Evolutionary conservation across 345 rosid species (phyloP).

Genomic region (Lepidium didymum): DNA sequence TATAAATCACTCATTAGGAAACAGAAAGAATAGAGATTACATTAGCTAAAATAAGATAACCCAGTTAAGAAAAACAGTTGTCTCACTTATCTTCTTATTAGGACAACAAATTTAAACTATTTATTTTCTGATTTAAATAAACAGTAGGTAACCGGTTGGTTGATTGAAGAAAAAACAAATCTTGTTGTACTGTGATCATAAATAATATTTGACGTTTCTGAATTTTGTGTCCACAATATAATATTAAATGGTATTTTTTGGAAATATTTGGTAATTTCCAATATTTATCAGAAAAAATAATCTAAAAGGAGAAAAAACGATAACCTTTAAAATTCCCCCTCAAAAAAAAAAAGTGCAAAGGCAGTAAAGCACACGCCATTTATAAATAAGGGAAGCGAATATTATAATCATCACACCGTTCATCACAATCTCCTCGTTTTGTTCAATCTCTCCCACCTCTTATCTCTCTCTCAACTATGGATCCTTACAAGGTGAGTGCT

Average conservation of each 20-base stretch:
- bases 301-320: slow-evolving; percentile 7
- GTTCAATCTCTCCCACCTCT: neutral
- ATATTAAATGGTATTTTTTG: neutral
- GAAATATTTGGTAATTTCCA: neutral
- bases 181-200: neutral
- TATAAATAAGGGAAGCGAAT: slow-evolving; percentile 20
- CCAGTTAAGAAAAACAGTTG: neutral
- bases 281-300: neutral
- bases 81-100: neutral
- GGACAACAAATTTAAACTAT: neutral
- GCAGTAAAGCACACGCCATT: slow-evolving; percentile 21
- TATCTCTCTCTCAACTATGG: slow-evolving; percentile 31
- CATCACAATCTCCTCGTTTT: slow-evolving; percentile 17
- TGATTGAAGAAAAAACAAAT: neutral
- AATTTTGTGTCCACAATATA: slow-evolving; percentile 10
- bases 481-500: slow-evolving; percentile 44
- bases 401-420: slow-evolving; percentile 1
- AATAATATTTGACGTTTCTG: neutral
- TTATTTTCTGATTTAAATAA: neutral
- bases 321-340: slow-evolving; percentile 20
- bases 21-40: too few relatives aligned
- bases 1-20: too few relatives aligned
- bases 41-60: neutral
- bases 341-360: neutral
- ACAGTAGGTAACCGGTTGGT: slow-evolving; percentile 1